Evolutionary conservation across 257 asterid species (phyloP), one percentile per base, ranked within the genome.

Genomic region (Mentha longifolia): DNA sequence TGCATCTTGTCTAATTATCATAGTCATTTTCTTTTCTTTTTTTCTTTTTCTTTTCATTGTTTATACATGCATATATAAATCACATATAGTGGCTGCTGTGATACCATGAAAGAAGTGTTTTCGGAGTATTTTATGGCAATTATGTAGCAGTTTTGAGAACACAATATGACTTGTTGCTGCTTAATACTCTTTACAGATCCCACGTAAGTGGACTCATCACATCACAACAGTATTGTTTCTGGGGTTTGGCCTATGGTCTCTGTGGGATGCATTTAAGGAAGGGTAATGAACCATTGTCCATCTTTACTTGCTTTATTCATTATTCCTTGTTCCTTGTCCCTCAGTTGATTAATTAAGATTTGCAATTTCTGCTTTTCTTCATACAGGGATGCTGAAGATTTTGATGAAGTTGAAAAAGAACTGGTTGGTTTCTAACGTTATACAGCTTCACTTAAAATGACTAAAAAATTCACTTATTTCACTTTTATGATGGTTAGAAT

Each of bases 181-280:
- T 37, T 42, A 43, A 39, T 49, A 45, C 46, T 58, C 30, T 57
- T 61, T 73, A 83, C 88, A 95, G 99, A 85, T 95, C 67, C 73
- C 99, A n/a, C 95, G 98, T 58, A 78, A 88, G 82, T 92, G 92
- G 99, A 88, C 98, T 67, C 99, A 92, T 87, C 98, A 95, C 68
- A 79, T 95, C 66, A 95, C 98, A 25, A 95, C 97, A 46, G 6
- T 89, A 41, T 78, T 89, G 78, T 91, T 95, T 83, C 71, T 95
- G 80, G 98, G 89, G 52, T 95, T 95, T 75, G 99, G 99, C 61
- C 37, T 95, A 41, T 95, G 99, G 99, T 95, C 99, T 76, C 81
- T 95, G 41, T 83, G 97, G 98, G 99, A 95, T 76, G 99, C 96
- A 68, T 92, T 87, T 76, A 74, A 79, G 14, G 99, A 87, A 5